Conservation (phyloP, 2,329 filamentous ascomycete genomes). For the Neocatenulostroma microsporum region DNA sequence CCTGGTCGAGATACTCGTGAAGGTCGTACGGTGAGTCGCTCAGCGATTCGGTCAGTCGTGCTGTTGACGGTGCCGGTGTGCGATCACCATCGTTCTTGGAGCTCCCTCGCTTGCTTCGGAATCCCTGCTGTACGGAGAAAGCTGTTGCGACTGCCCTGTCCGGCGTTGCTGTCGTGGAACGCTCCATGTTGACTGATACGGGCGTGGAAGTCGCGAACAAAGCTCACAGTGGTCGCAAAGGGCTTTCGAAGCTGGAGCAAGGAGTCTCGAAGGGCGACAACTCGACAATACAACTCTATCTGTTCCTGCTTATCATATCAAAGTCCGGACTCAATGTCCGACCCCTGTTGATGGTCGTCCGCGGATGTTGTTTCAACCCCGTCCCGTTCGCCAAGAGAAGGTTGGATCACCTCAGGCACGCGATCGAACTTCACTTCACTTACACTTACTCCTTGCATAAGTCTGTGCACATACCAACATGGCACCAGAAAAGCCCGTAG, state of each 20-base stretch:
- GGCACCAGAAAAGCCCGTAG: constrained; percentile 16
- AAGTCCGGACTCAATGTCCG: too few species aligned
- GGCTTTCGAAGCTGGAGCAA: too few species aligned
- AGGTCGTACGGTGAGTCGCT: constrained; percentile 16
- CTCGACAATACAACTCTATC: too few species aligned
- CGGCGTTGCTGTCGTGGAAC: constrained; percentile 4
- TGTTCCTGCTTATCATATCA: too few species aligned
- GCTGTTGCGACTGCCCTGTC: constrained; percentile 5
- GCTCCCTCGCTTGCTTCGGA: neutral
- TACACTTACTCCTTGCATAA: too few species aligned
- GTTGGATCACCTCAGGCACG: too few species aligned
- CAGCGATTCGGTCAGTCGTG: constrained; percentile 13
- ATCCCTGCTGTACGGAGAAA: constrained; percentile 1
- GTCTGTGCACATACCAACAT: too few species aligned
- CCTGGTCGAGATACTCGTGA: constrained; percentile 14
- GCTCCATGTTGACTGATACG: too few species aligned
- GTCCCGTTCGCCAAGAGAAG: constrained; percentile 2
- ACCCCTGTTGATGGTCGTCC: too few species aligned
- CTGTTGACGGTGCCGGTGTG: neutral
- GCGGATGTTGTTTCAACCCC: neutral
- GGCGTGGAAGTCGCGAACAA: too few species aligned
- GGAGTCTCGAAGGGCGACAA: too few species aligned
- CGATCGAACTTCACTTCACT: constrained; percentile 1
- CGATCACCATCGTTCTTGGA: neutral
- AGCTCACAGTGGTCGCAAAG: too few species aligned